These are phyloP conservation scores for Arabidopsis arenosa DNA, from an alignment of 345 rosid species.

Conservation along the genomic window DNA sequence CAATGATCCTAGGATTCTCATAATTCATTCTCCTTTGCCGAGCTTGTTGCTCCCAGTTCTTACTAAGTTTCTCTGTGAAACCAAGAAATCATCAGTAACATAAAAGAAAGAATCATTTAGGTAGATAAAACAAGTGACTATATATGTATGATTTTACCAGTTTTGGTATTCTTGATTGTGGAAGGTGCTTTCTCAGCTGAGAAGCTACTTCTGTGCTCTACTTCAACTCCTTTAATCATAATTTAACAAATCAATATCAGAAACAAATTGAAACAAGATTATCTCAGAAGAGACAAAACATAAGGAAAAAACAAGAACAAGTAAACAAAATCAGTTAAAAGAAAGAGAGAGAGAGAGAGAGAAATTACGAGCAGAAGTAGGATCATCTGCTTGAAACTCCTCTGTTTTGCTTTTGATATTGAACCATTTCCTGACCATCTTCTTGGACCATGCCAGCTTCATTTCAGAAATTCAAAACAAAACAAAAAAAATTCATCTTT, in stretches of 20 bases:
- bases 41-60: conserved; percentile 66
- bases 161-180: conserved; percentile 82
- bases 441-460: conserved; percentile 98
- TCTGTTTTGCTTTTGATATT: conserved; percentile 90
- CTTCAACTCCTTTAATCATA: conserved; percentile 62
- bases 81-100: neutral
- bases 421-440: conserved; percentile 91
- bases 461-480: conserved; percentile 22
- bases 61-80: conserved; percentile 73
- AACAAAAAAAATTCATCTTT: conserved; percentile 23
- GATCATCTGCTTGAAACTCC: conserved; percentile 87
- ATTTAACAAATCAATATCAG: conserved; percentile 1
- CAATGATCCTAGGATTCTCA: conserved; percentile 92
- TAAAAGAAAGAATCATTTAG: neutral
- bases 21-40: conserved; percentile 83
- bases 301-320: conserved; percentile 41
- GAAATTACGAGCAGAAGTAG: conserved; percentile 52
- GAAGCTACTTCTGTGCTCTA: conserved; percentile 79
- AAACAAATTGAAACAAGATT: conserved; percentile 10
- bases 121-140: neutral
- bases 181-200: conserved; percentile 86
- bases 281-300: conserved; percentile 42
- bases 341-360: neutral
- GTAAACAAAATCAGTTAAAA: conserved; percentile 22
- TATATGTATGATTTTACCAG: conserved; percentile 55